Evolutionary conservation across 2,329 filamentous ascomycete species (phyloP).

Genomic region (Trichoderma sp.): DNA sequence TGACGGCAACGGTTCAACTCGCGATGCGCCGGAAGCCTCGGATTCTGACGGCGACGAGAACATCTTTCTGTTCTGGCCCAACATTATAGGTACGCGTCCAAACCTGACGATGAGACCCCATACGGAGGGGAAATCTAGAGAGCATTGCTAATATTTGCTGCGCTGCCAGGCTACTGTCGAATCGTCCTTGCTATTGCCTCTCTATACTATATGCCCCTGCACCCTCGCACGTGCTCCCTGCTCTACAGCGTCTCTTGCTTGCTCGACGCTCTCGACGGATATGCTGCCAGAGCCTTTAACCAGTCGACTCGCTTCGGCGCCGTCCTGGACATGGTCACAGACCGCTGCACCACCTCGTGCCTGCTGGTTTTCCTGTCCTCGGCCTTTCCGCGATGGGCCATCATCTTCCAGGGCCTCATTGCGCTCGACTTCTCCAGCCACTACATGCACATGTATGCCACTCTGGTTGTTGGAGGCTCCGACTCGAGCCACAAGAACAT

Average conservation of each 20-base stretch:
- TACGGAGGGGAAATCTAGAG: not conserved
- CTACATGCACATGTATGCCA: conserved; percentile 99
- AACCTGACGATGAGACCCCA: not conserved
- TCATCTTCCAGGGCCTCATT: conserved; percentile 92
- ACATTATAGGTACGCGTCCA: conserved; percentile 66
- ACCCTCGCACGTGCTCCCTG: conserved; percentile 90
- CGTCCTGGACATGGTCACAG: conserved; percentile 98
- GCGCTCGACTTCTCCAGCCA: conserved; percentile 91
- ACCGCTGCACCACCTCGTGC: conserved; percentile 94
- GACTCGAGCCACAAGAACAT: conserved; percentile 90
- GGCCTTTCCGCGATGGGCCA: conserved; percentile 90
- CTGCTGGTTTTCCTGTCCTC: conserved; percentile 91
- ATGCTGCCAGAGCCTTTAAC: conserved; percentile 75
- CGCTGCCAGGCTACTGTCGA: conserved; percentile 65
- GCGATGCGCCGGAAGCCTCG: conserved; percentile 35
- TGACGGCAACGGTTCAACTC: conserved; percentile 49
- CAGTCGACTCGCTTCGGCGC: conserved; percentile 95
- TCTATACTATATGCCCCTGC: conserved; percentile 98
- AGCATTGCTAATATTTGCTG: not conserved
- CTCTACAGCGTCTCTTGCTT: conserved; percentile 93
- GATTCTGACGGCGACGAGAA: conserved; percentile 58
- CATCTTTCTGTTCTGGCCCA: conserved; percentile 79
- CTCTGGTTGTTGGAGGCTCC: conserved; percentile 79
- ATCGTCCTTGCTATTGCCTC: conserved; percentile 83
- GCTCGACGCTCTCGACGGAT: conserved; percentile 91